A percentile compares a stretch with the other conserved stretches of the same genome.
Conservation (phyloP, 257 asterid species). For the Echites panduratus region DNA sequence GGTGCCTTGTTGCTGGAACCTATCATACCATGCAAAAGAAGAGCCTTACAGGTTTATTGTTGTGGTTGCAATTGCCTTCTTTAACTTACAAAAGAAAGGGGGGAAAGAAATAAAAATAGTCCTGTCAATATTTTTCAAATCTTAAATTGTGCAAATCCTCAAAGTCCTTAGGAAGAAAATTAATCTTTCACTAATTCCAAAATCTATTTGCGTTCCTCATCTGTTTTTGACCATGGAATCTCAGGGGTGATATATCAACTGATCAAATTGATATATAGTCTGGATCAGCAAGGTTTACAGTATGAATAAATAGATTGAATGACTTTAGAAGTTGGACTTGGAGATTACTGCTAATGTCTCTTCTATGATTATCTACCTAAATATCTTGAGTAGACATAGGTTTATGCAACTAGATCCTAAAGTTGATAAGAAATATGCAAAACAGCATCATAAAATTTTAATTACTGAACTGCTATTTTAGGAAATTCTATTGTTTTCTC, state of each 20-base stretch:
- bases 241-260: no score
- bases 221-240: not conserved
- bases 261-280: no score
- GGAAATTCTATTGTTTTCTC: not conserved
- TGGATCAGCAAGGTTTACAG: no score
- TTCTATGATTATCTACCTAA: no score
- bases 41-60: not conserved
- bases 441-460: not conserved
- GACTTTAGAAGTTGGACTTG: not conserved
- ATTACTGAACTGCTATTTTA: not conserved
- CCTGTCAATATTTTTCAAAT: not conserved
- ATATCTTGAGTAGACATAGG: not conserved
- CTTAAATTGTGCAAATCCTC: not conserved
- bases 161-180: not conserved
- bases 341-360: not conserved
- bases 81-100: not conserved
- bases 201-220: not conserved
- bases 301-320: not conserved
- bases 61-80: no score
- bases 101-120: not conserved
- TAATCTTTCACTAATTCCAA: not conserved
- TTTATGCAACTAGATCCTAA: not conserved
- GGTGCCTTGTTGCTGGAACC: not conserved
- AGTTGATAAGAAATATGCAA: not conserved
- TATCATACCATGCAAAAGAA: not conserved